Base-by-base conservation (phyloP, 345 rosid species). In the Syzygium aqueum region DNA sequence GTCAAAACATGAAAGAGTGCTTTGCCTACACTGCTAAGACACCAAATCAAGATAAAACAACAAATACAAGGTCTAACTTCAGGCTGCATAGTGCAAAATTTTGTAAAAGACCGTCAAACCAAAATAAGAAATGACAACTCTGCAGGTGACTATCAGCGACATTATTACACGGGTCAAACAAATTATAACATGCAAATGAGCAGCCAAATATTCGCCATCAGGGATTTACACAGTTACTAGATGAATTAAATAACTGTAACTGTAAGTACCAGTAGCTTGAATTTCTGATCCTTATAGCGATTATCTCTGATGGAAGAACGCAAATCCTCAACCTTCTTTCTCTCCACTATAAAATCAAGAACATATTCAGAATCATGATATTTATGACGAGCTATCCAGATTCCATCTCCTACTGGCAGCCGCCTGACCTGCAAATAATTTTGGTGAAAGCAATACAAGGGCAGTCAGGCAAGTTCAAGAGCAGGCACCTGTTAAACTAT, bases 271-370 rank as follows among this genome's bases (percentile, higher is more conserved):
- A 92, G 91, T 89, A 96, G 96, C 92, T 95, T 94, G 86, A 95
- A 90, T 91, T 97, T 97, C 92, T 97, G 99, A 90, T 97, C 97
- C 86, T 89, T 96, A 86, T 97, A 97, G 51, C 98, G 98, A 86
- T 94, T 94, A 89, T 96, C 99, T 88, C 95, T 90, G 78, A 97
- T 97, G 54, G 99, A 96, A 30, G 93, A 94, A 57, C 97, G 95
- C 90, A 97, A 88, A 88, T 97, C 98, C 88, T 93, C 95, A 87
- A 96, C 91, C 6, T 93, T 95, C 93, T 97, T 96, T 93, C 99
- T 93, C 92, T 97, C 99, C 85, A 96, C 98, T 89, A 97, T 94
- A 90, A 96, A 95, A 92, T 97, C 99, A 73, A 96, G 96, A 91
- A 96, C 96, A 91, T 95, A 95, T 86, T 97, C 99, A 61, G 86